Conservation (phyloP, 352 stramenopile genomes). For the Globisporangium carolinianum region DNA sequence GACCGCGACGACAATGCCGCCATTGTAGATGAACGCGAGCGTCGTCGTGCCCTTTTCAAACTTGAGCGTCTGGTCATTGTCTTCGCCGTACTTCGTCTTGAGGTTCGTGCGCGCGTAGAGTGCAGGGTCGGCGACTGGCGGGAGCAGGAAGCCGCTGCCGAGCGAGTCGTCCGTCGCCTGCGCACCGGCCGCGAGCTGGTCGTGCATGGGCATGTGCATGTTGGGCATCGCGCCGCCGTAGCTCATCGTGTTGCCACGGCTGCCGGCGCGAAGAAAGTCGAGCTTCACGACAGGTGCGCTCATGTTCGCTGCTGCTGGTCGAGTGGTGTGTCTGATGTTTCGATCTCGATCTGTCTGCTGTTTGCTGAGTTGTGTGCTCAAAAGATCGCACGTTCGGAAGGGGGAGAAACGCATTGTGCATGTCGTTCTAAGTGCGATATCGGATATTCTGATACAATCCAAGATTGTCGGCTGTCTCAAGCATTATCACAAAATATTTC, state of each 20-base stretch:
- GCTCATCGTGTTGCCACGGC: constrained; percentile 45
- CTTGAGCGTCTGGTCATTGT: constrained; percentile 93
- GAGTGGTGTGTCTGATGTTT: too few relatives aligned
- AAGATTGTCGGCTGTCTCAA: too few relatives aligned
- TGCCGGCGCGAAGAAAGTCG: constrained; percentile 65
- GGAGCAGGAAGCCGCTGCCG: constrained; percentile 62
- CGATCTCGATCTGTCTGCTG: too few relatives aligned
- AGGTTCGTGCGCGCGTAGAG: constrained; percentile 96
- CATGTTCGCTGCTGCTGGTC: constrained; percentile 26
- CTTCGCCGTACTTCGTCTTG: constrained; percentile 94
- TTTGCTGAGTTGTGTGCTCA: too few relatives aligned
- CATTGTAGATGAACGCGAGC: constrained; percentile 99
- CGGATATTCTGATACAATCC: too few relatives aligned
- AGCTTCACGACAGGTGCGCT: constrained; percentile 54
- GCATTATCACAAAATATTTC: too few relatives aligned
- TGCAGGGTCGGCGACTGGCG: constrained; percentile 84
- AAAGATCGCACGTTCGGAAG: too few relatives aligned
- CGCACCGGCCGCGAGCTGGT: constrained; percentile 17
- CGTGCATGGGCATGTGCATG: constrained; percentile 45
- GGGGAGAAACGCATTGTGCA: too few relatives aligned
- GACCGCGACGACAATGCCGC: constrained; percentile 97
- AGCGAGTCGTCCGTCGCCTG: constrained; percentile 20
- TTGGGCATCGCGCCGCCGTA: constrained; percentile 77
- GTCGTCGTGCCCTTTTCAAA: constrained; percentile 99
- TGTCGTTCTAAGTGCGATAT: too few relatives aligned